phyloP scores from a whole-genome alignment of 208 protist species.

The Herpetomonas tarakana region DNA sequence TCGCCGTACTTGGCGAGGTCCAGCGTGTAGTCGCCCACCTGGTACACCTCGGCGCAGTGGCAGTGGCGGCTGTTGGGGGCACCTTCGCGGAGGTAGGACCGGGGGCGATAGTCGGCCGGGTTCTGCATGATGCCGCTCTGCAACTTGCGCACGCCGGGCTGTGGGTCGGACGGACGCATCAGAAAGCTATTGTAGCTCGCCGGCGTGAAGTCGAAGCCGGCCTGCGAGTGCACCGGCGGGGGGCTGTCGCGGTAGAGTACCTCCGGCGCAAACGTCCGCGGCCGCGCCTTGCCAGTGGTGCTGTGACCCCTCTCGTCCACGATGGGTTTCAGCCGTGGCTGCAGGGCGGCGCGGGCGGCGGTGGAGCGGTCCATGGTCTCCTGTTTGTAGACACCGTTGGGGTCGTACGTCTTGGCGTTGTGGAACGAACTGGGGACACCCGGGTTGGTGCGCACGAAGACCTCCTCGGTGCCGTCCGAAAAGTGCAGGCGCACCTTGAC shows the following conservation, averaged over 20 bases:
- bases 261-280: conserved; percentile 71
- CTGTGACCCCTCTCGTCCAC: conserved; percentile 60
- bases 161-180: conserved; percentile 52
- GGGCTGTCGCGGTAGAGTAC: conserved; percentile 74
- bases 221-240: conserved; percentile 68
- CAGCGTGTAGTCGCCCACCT: conserved; percentile 86
- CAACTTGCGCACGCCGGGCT: conserved; percentile 56
- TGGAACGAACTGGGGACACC: conserved; percentile 41
- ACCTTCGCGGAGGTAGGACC: conserved; percentile 60
- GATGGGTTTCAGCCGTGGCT: conserved; percentile 55
- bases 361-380: conserved; percentile 41
- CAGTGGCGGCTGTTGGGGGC: conserved; percentile 65
- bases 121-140: conserved; percentile 75
- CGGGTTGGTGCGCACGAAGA: conserved; percentile 59
- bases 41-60: conserved; percentile 83
- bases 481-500: conserved; percentile 80
- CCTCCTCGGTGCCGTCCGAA: conserved; percentile 60
- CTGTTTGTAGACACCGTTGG: conserved; percentile 53
- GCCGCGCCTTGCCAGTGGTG: conserved; percentile 35
- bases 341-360: conserved; percentile 24
- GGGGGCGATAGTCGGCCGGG: conserved; percentile 71
- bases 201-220: conserved; percentile 85
- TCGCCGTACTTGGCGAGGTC: conserved; percentile 56
- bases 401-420: conserved; percentile 55
- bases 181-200: conserved; percentile 75